These are phyloP conservation scores for Coemansia sp. DNA, from an alignment of 192 early-diverging fungal genomes.

Conservation along the genomic window DNA sequence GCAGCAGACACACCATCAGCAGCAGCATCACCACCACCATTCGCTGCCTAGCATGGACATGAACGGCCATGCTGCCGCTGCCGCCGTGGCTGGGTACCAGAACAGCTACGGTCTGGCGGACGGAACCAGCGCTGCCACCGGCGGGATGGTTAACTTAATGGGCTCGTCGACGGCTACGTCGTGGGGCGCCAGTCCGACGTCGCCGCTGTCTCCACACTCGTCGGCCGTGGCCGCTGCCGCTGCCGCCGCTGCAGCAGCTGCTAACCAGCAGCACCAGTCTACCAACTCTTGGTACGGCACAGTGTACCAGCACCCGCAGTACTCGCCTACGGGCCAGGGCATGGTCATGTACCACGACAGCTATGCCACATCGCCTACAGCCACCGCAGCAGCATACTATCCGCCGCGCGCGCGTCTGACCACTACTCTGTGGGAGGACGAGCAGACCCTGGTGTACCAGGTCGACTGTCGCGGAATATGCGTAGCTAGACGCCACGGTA, in stretches of 20 bases:
- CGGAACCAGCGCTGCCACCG: constrained; percentile 28
- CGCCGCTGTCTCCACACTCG: constrained; percentile 41
- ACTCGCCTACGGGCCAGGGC: constrained; percentile 42
- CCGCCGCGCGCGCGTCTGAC: constrained; percentile 52
- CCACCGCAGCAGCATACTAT: constrained; percentile 56
- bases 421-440: constrained; percentile 82
- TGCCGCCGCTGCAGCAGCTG: constrained; percentile 40
- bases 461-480: constrained; percentile 78
- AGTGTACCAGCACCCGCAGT: constrained; percentile 49
- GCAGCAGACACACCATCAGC: constrained; percentile 26
- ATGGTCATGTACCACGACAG: constrained; percentile 54
- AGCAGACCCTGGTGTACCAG: constrained; percentile 74
- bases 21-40: constrained; percentile 38
- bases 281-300: constrained; percentile 42
- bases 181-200: constrained; percentile 39
- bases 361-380: constrained; percentile 44
- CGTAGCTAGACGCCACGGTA: constrained; percentile 68
- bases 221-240: constrained; percentile 24
- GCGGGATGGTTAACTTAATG: constrained; percentile 45
- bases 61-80: constrained; percentile 39
- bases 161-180: constrained; percentile 41
- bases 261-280: constrained; percentile 42
- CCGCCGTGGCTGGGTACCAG: constrained; percentile 42
- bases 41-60: constrained; percentile 52
- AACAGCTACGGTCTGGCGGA: constrained; percentile 53